Evolutionary conservation across 2,329 filamentous ascomycete species (phyloP).

Genomic region (Xylariomycetidae sp.): DNA sequence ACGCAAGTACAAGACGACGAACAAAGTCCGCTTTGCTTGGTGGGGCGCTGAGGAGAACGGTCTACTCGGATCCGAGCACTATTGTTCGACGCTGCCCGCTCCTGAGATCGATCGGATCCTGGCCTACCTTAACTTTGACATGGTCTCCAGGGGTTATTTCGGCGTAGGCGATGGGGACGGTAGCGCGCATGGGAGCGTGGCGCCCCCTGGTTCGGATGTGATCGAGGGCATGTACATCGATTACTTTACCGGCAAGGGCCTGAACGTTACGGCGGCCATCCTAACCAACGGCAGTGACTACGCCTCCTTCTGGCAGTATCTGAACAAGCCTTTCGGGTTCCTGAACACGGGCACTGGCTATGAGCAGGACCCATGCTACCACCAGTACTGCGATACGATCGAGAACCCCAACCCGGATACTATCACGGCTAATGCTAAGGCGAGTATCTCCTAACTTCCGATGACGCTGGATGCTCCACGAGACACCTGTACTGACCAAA

Average conservation of each 20-base stretch:
- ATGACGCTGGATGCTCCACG: not conserved
- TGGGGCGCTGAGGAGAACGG: constrained; percentile 29
- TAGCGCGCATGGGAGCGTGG: constrained; percentile 32
- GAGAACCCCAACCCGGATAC: constrained; percentile 26
- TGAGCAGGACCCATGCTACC: constrained; percentile 35
- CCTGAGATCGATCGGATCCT: constrained; percentile 23
- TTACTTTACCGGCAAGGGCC: constrained; percentile 20
- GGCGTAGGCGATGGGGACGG: constrained; percentile 30
- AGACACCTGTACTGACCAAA: not conserved
- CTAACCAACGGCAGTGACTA: constrained; percentile 50
- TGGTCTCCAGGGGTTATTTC: constrained; percentile 28
- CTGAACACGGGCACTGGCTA: constrained; percentile 42
- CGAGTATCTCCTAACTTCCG: not conserved
- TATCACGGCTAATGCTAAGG: constrained; percentile 28
- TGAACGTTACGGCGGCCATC: constrained; percentile 20
- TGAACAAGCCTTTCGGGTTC: constrained; percentile 31
- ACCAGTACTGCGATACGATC: constrained; percentile 29
- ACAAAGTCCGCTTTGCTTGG: constrained; percentile 29
- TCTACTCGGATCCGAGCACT: constrained; percentile 25
- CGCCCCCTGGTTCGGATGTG: constrained; percentile 27
- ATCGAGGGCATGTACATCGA: constrained; percentile 29
- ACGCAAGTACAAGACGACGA: constrained; percentile 20
- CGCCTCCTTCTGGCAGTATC: constrained; percentile 33
- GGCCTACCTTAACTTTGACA: constrained; percentile 33
- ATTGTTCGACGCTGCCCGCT: constrained; percentile 22